phyloP scores from a whole-genome alignment of 139 green algal species.

The Astrephomene gubernaculifera region DNA sequence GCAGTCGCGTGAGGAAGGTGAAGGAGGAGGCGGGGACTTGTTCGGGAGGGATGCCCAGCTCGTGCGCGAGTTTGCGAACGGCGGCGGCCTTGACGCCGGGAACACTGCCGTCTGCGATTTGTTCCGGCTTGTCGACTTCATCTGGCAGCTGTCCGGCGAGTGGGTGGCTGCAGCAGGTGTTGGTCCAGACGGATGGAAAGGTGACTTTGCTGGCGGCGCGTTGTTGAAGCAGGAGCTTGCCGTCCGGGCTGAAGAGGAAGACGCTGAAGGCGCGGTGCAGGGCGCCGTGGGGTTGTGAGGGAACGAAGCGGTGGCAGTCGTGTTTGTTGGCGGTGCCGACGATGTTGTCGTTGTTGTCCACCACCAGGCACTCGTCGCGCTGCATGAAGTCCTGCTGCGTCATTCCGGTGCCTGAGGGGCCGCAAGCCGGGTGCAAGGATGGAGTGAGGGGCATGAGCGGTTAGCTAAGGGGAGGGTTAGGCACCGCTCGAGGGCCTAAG shows the following conservation, averaged over 20 bases:
- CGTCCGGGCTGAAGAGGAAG: constrained; percentile 94
- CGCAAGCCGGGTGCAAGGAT: no score
- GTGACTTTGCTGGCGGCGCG: constrained; percentile 92
- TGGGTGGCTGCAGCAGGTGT: constrained; percentile 98
- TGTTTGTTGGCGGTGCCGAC: constrained; percentile 85
- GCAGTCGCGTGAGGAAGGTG: constrained; percentile 90
- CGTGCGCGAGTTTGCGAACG: constrained; percentile 91
- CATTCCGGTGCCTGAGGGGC: constrained; percentile 18
- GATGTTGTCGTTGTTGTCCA: constrained; percentile 88
- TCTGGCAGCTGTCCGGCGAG: constrained; percentile 83
- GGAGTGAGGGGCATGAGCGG: no score
- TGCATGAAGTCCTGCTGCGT: constrained; percentile 90
- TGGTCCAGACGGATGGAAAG: constrained; percentile 93
- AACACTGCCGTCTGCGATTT: constrained; percentile 50
- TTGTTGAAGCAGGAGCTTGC: constrained; percentile 94
- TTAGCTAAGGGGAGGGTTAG: no score
- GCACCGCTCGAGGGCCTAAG: no score
- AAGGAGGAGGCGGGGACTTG: constrained; percentile 44
- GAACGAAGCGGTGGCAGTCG: constrained; percentile 73
- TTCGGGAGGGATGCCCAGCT: constrained; percentile 76
- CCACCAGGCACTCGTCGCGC: constrained; percentile 92
- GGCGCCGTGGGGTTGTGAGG: constrained; percentile 64
- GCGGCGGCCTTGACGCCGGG: constrained; percentile 75
- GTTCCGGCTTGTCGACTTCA: constrained; percentile 70
- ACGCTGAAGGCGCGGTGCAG: constrained; percentile 97